phyloP scores from a whole-genome alignment of 164 flowering plant species.

The Tetracentron sinense region DNA sequence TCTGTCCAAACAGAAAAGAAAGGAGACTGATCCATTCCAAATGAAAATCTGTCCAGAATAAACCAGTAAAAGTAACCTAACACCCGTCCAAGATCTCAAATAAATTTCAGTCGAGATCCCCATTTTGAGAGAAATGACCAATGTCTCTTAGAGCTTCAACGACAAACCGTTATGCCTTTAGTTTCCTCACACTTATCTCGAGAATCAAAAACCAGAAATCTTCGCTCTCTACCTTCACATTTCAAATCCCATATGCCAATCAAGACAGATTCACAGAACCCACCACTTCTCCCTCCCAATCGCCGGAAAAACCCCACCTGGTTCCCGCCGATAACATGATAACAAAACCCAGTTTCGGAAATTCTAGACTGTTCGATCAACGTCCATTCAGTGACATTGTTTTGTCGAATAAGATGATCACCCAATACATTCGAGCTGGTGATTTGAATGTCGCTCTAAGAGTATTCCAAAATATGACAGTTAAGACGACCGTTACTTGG shows the following conservation, averaged over 20 bases:
- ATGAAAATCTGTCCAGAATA: no score
- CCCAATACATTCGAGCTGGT: constrained; percentile 13
- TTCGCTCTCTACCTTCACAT: constrained; percentile 8
- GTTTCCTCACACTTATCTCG: constrained; percentile 9
- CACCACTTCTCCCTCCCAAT: background rate
- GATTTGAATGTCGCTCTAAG: constrained; percentile 16
- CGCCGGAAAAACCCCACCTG: constrained; percentile 1
- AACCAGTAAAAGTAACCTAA: no score
- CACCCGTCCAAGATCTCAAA: no score
- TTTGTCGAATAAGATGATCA: constrained; percentile 16
- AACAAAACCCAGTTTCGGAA: background rate
- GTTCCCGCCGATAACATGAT: constrained; percentile 22
- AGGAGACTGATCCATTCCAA: no score
- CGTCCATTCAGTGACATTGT: constrained; percentile 8
- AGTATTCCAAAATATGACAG: constrained; percentile 19
- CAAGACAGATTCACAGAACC: constrained; percentile 1
- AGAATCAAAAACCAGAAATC: constrained; percentile 11
- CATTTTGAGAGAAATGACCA: constrained; percentile 13
- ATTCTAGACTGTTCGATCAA: constrained; percentile 7
- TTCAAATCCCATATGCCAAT: constrained; percentile 20
- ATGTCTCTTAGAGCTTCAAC: constrained; percentile 18
- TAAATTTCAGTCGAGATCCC: no score
- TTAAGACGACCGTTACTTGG: constrained; percentile 22
- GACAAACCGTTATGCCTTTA: background rate
- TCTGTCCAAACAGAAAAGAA: no score